Evolutionary conservation across 1,284 basidiomycete genomes (phyloP).

Genomic region (Malassezia arunalokei): DNA sequence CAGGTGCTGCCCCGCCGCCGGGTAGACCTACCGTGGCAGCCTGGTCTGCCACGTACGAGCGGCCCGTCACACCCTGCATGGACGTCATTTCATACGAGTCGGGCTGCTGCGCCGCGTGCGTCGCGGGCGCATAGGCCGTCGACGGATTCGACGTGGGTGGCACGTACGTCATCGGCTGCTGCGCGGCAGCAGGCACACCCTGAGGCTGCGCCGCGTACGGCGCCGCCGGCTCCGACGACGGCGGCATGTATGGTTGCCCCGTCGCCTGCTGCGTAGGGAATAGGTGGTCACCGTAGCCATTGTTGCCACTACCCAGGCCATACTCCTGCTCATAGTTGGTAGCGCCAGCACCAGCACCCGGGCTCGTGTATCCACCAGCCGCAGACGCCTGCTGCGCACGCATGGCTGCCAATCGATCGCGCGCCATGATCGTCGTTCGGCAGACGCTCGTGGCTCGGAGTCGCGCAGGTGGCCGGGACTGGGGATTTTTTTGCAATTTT

Average conservation of each 20-base stretch:
- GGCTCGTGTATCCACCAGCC: conserved; percentile 34
- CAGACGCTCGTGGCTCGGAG: neutral
- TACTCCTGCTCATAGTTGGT: neutral
- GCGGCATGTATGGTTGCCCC: conserved; percentile 10
- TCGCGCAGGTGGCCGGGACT: neutral
- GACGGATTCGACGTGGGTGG: neutral
- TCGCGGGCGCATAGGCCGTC: neutral
- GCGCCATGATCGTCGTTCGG: conserved; percentile 18
- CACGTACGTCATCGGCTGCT: neutral
- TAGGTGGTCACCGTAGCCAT: conserved; percentile 44
- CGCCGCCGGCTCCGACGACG: neutral
- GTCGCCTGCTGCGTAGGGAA: conserved; percentile 37
- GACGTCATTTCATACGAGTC: conserved; percentile 17
- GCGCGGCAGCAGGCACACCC: neutral
- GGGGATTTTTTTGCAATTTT: no score
- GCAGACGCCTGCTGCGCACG: conserved; percentile 31
- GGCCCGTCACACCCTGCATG: neutral
- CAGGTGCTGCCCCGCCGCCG: neutral
- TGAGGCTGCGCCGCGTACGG: neutral
- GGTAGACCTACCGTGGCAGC: neutral
- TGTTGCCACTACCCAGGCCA: conserved; percentile 22
- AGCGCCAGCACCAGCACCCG: neutral
- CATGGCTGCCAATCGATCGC: conserved; percentile 30
- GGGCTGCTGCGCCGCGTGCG: neutral
- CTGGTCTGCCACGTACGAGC: neutral